Evolutionary conservation across 2,329 filamentous ascomycete genomes (phyloP).

Genomic region (Rugonectria rugulosa): DNA sequence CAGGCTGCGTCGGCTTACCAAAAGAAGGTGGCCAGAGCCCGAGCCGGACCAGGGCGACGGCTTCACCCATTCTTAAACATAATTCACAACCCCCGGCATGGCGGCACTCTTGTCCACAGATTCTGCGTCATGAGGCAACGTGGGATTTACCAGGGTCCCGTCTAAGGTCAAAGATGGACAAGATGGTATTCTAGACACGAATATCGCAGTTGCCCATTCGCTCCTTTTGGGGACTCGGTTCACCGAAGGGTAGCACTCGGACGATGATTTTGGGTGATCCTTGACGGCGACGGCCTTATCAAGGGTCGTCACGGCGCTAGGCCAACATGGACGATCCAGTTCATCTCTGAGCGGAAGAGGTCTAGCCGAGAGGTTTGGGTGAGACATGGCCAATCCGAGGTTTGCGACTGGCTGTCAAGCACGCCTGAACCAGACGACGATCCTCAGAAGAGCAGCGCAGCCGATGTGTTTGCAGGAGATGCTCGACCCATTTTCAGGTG

Average conservation of each 20-base stretch:
- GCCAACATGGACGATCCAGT: conserved; percentile 23
- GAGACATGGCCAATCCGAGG: conserved; percentile 13
- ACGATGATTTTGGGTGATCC: conserved; percentile 28
- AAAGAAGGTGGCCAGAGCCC: not conserved
- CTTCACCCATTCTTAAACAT: conserved; percentile 32
- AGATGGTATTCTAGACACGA: conserved; percentile 20
- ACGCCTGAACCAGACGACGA: not conserved
- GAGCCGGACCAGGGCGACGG: conserved; percentile 16
- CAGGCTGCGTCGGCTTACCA: not conserved
- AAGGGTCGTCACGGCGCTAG: conserved; percentile 28
- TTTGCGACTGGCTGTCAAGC: conserved; percentile 2
- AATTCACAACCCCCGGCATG: conserved; percentile 12
- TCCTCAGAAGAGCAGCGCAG: conserved; percentile 17
- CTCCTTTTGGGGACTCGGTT: conserved; percentile 25
- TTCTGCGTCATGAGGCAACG: conserved; percentile 27
- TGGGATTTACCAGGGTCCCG: conserved; percentile 24
- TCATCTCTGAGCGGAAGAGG: conserved; percentile 24
- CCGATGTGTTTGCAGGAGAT: conserved; percentile 9
- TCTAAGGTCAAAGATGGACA: conserved; percentile 31
- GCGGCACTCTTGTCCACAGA: conserved; percentile 21
- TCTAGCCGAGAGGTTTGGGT: conserved; percentile 20
- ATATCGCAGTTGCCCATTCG: conserved; percentile 32
- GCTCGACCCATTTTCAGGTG: conserved; percentile 19
- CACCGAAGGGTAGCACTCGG: conserved; percentile 20
- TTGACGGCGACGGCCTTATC: conserved; percentile 19